Evolutionary conservation across 164 flowering plant genomes (phyloP).

Genomic region (Dillenia suffruticosa): DNA sequence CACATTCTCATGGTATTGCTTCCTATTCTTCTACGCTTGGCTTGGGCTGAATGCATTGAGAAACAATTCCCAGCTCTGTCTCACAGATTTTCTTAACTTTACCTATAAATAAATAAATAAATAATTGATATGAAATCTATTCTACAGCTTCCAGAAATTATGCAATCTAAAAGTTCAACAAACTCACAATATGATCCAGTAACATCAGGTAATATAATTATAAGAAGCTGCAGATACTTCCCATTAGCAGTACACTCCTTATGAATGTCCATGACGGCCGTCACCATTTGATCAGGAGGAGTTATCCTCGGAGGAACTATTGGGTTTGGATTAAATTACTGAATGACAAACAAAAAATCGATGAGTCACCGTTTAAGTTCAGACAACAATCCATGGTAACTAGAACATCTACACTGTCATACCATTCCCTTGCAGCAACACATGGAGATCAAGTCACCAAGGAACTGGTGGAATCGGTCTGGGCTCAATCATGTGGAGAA

Average conservation of each 20-base stretch:
- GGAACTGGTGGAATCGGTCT: slow-evolving; percentile 25
- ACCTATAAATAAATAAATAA: no score
- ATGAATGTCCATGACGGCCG: slow-evolving; percentile 32
- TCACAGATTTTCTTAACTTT: slow-evolving; percentile 29
- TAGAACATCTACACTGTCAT: not conserved
- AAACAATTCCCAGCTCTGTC: slow-evolving; percentile 61
- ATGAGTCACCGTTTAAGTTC: not conserved
- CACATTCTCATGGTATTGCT: slow-evolving; percentile 56
- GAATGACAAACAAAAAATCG: not conserved
- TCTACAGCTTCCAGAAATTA: not conserved
- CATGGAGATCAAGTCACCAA: slow-evolving; percentile 41
- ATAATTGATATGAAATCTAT: no score
- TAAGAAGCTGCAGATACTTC: slow-evolving; percentile 51
- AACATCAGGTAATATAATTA: slow-evolving; percentile 69
- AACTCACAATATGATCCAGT: slow-evolving; percentile 70
- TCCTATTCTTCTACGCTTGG: slow-evolving; percentile 26
- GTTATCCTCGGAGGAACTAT: slow-evolving; percentile 27
- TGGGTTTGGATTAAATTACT: slow-evolving; percentile 49
- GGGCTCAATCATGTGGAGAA: slow-evolving; percentile 27
- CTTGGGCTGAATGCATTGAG: slow-evolving; percentile 58
- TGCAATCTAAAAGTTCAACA: not conserved
- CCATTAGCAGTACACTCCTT: slow-evolving; percentile 8
- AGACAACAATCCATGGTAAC: not conserved
- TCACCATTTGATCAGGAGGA: slow-evolving; percentile 37
- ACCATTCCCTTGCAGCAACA: slow-evolving; percentile 83